Conservation (phyloP, 1,284 basidiomycete genomes). For the Leccinum pachyderme region DNA sequence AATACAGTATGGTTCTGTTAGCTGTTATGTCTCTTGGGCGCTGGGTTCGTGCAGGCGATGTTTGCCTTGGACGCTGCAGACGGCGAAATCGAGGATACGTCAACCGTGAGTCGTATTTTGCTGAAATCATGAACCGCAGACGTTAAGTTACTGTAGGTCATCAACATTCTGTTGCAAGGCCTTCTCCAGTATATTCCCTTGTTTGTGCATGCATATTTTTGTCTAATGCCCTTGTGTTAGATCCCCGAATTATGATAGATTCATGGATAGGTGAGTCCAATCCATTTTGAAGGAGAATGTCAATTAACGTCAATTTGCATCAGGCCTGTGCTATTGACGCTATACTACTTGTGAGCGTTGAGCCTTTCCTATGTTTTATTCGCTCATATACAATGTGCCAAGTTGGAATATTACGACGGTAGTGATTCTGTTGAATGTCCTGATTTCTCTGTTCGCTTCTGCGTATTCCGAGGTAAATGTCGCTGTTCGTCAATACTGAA, state of each 20-base stretch:
- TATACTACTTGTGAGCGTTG: conserved; percentile 76
- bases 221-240: conserved; percentile 37
- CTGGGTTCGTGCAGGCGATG: conserved; percentile 85
- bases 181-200: conserved; percentile 62
- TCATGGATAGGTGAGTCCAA: conserved; percentile 45
- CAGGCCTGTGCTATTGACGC: conserved; percentile 66
- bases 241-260: conserved; percentile 78
- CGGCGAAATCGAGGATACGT: conserved; percentile 61
- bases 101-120: conserved; percentile 36
- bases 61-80: conserved; percentile 92
- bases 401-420: conserved; percentile 86
- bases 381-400: conserved; percentile 10
- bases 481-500: neutral
- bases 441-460: conserved; percentile 92
- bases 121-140: neutral
- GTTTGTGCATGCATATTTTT: neutral
- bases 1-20: conserved; percentile 32
- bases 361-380: neutral
- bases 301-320: conserved; percentile 7
- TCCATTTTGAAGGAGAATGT: conserved; percentile 2
- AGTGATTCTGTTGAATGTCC: conserved; percentile 89
- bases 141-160: conserved; percentile 42
- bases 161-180: conserved; percentile 79
- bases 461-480: conserved; percentile 82
- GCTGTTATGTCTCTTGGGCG: conserved; percentile 76